These are phyloP conservation scores for Nemania sp. DNA, from an alignment of 2,329 filamentous ascomycete genomes.

Conservation along the genomic window DNA sequence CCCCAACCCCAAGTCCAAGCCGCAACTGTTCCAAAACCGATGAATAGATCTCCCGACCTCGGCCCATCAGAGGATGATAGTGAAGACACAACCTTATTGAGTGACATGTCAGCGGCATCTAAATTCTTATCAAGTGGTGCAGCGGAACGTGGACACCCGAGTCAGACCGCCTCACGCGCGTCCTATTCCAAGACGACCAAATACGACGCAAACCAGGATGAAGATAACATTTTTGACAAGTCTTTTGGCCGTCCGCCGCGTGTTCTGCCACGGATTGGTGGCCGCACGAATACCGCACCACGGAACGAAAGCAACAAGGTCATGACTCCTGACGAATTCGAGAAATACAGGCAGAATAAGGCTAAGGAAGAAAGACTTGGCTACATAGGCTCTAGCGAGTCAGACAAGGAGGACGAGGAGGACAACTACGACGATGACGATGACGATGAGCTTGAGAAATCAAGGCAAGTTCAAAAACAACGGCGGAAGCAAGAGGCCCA, in stretches of 20 bases:
- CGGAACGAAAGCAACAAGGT: conserved; percentile 71
- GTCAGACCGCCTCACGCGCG: conserved; percentile 33
- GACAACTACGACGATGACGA: conserved; percentile 60
- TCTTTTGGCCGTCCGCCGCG: conserved; percentile 47
- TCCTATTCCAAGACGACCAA: conserved; percentile 41
- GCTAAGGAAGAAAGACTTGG: conserved; percentile 60
- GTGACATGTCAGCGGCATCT: conserved; percentile 56
- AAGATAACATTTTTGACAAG: conserved; percentile 62
- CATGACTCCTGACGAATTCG: conserved; percentile 89
- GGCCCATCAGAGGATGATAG: conserved; percentile 48
- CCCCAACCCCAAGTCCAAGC: conserved; percentile 32
- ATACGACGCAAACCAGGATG: conserved; percentile 44
- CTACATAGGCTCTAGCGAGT: conserved; percentile 47
- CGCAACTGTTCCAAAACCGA: conserved; percentile 30
- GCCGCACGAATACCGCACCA: conserved; percentile 44
- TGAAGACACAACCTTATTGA: conserved; percentile 58
- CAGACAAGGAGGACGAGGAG: conserved; percentile 50
- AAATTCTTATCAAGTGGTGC: conserved; percentile 47
- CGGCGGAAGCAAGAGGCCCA: conserved; percentile 88
- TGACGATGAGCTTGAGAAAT: conserved; percentile 79
- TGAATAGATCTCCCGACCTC: conserved; percentile 36
- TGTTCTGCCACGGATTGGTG: conserved; percentile 43
- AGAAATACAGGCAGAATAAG: conserved; percentile 77
- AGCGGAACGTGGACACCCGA: conserved; percentile 8
- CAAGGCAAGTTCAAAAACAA: conserved; percentile 73